A percentile compares a stretch with the other conserved stretches of the same genome.
These are phyloP conservation scores for Mycena polygramma DNA, from an alignment of 768 basidiomycete genomes.

Conservation along the genomic window DNA sequence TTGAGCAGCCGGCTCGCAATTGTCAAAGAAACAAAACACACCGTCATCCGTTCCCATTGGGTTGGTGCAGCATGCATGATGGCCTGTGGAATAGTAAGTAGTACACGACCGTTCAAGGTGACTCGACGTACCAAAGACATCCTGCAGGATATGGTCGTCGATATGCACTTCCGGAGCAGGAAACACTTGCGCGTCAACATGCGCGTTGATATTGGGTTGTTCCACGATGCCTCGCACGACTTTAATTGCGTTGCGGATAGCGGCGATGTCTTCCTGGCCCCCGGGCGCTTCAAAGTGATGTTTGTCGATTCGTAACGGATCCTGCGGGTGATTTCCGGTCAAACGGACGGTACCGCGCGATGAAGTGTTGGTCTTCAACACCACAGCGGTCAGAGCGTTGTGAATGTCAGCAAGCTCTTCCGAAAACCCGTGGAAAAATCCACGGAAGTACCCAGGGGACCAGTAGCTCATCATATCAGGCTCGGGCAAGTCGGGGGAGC, in stretches of 20 bases:
- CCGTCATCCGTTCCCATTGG: conserved; percentile 44
- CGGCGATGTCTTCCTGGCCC: conserved; percentile 41
- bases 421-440: conserved; percentile 45
- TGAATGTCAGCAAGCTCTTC: conserved; percentile 38
- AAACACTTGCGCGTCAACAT: conserved; percentile 39
- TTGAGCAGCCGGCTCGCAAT: too few relatives aligned
- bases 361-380: conserved; percentile 43
- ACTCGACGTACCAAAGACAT: conserved; percentile 40
- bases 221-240: conserved; percentile 38
- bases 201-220: conserved; percentile 28
- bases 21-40: conserved; percentile 18
- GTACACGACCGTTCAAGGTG: background rate
- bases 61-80: conserved; percentile 47
- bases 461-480: conserved; percentile 46
- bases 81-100: conserved; percentile 34
- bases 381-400: conserved; percentile 43
- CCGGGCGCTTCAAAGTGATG: conserved; percentile 42
- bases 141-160: conserved; percentile 41
- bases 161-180: conserved; percentile 41
- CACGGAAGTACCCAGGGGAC: conserved; percentile 40
- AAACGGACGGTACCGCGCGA: conserved; percentile 44
- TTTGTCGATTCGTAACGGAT: conserved; percentile 45
- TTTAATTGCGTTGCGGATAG: conserved; percentile 44
- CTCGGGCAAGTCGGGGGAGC: conserved; percentile 35
- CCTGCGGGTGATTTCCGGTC: conserved; percentile 47